Base-by-base conservation (phyloP, 1,139 yeast species). In the Nakaseomyces sp. region DNA sequence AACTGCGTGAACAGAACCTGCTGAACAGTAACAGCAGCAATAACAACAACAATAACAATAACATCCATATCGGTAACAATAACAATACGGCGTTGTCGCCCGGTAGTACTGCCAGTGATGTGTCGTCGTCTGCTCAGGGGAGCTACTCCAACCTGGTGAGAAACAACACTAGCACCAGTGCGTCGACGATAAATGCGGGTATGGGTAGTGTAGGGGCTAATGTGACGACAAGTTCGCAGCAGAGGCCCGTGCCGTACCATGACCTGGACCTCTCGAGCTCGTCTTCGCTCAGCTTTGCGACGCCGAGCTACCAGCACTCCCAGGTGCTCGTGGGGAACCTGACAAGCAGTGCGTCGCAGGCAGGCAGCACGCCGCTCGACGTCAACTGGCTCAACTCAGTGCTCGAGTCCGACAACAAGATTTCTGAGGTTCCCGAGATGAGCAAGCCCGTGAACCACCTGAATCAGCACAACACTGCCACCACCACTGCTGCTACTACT, bases 381-480 rank as follows among this genome's bases (percentile, higher is more conserved):
- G 38, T 35, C 4, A 35, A 35, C 28, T 35, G 38, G 38, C 38
- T 35, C 18, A 35, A 35, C 38, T 20, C 38, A 3, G 28, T 35
- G 28, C 28, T 35, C 13, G 38, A 35, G 17, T 35, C 38, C 4
- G 38, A 35, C 28, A 35, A 35, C 18, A 35, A 35, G 38, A 35
- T 35, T 12, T 13, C 26, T 4, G 38, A 35, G n/a, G n/a, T n/a
- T n/a, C n/a, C n/a, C n/a, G n/a, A n/a, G n/a, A n/a, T n/a, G n/a
- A n/a, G n/a, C n/a, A n/a, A n/a, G n/a, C n/a, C n/a, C n/a, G n/a
- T n/a, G n/a, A n/a, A n/a, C n/a, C n/a, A n/a, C n/a, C n/a, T n/a
- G n/a, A n/a, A n/a, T n/a, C n/a, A n/a, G n/a, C n/a, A n/a, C n/a
- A n/a, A n/a, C n/a, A n/a, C n/a, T n/a, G n/a, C n/a, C n/a, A n/a